Conservation (phyloP, 495 filamentous ascomycete genomes). For the Xylaria venustula region DNA sequence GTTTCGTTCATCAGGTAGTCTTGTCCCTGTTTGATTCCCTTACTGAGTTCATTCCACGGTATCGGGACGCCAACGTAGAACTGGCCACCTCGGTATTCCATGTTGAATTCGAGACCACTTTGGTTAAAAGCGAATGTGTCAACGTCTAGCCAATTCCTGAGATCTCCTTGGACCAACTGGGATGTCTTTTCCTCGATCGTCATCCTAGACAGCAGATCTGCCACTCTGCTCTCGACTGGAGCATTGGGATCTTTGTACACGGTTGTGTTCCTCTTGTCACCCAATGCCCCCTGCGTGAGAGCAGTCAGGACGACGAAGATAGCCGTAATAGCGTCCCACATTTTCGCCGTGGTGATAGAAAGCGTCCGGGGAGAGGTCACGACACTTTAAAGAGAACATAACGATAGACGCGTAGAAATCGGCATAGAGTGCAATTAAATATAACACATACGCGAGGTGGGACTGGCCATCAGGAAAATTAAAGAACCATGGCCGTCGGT, state of each 20-base stretch:
- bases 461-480: too few relatives aligned
- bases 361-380: neutral
- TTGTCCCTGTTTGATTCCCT: conserved; percentile 59
- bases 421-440: conserved; percentile 5
- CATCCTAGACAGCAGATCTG: conserved; percentile 66
- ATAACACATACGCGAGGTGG: too few relatives aligned
- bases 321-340: conserved; percentile 5
- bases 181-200: conserved; percentile 67
- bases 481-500: neutral
- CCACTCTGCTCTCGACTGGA: conserved; percentile 58
- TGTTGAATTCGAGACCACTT: conserved; percentile 62
- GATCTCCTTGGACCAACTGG: conserved; percentile 67
- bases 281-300: neutral
- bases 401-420: neutral
- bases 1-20: conserved; percentile 64
- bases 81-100: conserved; percentile 58
- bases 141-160: conserved; percentile 68
- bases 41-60: conserved; percentile 58
- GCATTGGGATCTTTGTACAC: conserved; percentile 63
- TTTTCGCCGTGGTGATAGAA: conserved; percentile 1
- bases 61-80: conserved; percentile 71
- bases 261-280: conserved; percentile 9
- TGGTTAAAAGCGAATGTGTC: conserved; percentile 60
- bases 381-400: neutral
- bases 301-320: conserved; percentile 3